phyloP scores from a whole-genome alignment of 2,329 filamentous ascomycete genomes.

The Capronia coronata region DNA sequence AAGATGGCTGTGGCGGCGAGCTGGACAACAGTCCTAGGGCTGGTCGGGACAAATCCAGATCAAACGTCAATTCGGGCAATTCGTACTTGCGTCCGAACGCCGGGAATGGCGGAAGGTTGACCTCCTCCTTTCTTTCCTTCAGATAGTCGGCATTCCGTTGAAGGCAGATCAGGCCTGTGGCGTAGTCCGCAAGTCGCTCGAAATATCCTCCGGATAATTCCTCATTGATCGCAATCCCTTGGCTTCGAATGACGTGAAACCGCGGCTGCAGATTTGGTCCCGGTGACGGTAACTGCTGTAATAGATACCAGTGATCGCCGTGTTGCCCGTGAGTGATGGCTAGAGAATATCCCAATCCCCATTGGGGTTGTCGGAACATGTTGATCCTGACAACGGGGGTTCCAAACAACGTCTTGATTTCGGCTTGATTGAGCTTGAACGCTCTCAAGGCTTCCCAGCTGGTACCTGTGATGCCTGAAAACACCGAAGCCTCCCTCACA shows the following conservation, averaged over 20 bases:
- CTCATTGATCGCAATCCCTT: constrained; percentile 18
- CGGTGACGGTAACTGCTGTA: constrained; percentile 34
- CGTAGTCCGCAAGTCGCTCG: constrained; percentile 21
- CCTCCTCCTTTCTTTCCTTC: constrained; percentile 9
- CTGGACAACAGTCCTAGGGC: not conserved
- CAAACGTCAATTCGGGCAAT: constrained; percentile 18
- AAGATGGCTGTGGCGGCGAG: not conserved
- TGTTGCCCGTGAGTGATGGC: constrained; percentile 62
- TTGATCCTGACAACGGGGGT: constrained; percentile 57
- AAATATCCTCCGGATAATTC: constrained; percentile 22
- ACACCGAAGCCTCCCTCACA: constrained; percentile 17
- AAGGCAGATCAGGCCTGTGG: constrained; percentile 19
- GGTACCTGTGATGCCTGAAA: constrained; percentile 13
- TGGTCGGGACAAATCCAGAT: constrained; percentile 13
- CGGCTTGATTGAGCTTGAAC: constrained; percentile 34
- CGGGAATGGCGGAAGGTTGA: constrained; percentile 16
- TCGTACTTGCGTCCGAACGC: constrained; percentile 13
- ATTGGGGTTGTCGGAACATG: constrained; percentile 66
- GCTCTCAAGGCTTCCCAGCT: constrained; percentile 39
- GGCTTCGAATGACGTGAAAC: constrained; percentile 16
- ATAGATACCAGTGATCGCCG: constrained; percentile 74
- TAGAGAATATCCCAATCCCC: constrained; percentile 66
- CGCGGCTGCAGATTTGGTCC: constrained; percentile 1
- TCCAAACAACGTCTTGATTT: constrained; percentile 56
- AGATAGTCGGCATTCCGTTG: constrained; percentile 22